Percentiles rank a stretch among this genome's conserved stretches.
Conservation (phyloP, 768 basidiomycete species). For the Tulasnella sp. region DNA sequence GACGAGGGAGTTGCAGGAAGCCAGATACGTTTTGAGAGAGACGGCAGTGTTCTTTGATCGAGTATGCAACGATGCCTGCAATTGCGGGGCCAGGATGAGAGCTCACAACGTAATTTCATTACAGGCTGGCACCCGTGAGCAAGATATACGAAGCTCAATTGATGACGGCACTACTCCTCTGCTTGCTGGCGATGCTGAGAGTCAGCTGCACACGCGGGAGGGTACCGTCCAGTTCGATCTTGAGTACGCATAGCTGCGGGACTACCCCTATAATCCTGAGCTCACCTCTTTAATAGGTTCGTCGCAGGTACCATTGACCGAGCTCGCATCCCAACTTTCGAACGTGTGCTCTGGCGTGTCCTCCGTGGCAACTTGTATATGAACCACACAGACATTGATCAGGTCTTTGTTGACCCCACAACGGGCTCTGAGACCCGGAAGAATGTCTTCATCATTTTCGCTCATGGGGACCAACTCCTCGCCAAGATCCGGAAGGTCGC, state of each 20-base stretch:
- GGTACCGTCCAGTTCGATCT: constrained; percentile 64
- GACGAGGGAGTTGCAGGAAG: constrained; percentile 79
- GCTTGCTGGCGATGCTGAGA: constrained; percentile 80
- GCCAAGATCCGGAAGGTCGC: constrained; percentile 97
- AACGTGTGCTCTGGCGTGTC: constrained; percentile 96
- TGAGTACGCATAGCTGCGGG: constrained; percentile 44
- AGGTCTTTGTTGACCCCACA: constrained; percentile 81
- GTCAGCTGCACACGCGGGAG: constrained; percentile 37
- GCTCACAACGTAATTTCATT: constrained; percentile 6
- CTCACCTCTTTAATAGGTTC: constrained; percentile 42
- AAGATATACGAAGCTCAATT: constrained; percentile 76
- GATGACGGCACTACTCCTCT: constrained; percentile 88
- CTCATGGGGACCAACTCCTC: constrained; percentile 84
- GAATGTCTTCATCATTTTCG: constrained; percentile 99
- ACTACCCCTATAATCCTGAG: neutral
- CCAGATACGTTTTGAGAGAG: constrained; percentile 85
- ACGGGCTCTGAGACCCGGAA: constrained; percentile 81
- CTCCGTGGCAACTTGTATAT: constrained; percentile 96
- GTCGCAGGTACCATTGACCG: constrained; percentile 96
- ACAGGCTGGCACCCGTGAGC: constrained; percentile 67
- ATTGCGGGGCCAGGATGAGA: neutral
- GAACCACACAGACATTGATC: constrained; percentile 93
- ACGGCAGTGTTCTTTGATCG: constrained; percentile 93
- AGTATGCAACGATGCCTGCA: constrained; percentile 32
- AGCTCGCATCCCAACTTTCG: constrained; percentile 80